Evolutionary conservation across 495 filamentous ascomycete genomes (phyloP), one percentile per base, ranked within the genome.

Genomic region (Hapsidospora chrysogenum): DNA sequence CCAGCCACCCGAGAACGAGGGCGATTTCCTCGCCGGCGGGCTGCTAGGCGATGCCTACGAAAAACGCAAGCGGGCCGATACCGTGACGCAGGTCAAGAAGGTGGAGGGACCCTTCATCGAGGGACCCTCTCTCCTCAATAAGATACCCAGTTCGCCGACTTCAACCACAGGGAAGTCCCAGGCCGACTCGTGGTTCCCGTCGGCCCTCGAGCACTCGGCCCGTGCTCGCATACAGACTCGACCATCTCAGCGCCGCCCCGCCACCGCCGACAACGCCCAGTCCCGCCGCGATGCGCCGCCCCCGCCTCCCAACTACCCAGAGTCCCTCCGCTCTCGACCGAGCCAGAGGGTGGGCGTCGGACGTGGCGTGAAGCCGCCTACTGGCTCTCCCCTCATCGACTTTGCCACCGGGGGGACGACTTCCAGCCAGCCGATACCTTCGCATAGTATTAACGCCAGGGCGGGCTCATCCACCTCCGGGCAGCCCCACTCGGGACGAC

Each of bases 321-420:
- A 20, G 6, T 7, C 9, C 13, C 21, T 19, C 9, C 20, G 20
- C 13, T 21, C 31, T n/a, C 18, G 31, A 10, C 15, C 31, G 2
- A 58, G 63, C 22, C 78, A 78, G 41, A 76, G 78, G 9, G 66
- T 63, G 38, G 74, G 70, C 2, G 61, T 76, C 28, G 78, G 78
- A 9, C 67, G 62, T 38, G 75, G 70, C 2, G 61, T 76, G 28
- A 49, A 51, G 2, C 61, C 74, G 2, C 63, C 73, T 6, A 49
- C 57, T 1, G 58, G 72, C 29, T 39, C 63, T 47, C 45, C 58
- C 10, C 57, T 84, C 0, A 61, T 82, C 22, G 72, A 78, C 9
- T 60, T 58, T 8, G 78, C 78, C 13, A 39, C 37, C 7, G 19
- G 19, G 3, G 33, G 33, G 6, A 11, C 11, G 23, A 26, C 23